Evolutionary conservation across 1,139 yeast species (phyloP).

Genomic region (Blastobotrys indianensis): DNA sequence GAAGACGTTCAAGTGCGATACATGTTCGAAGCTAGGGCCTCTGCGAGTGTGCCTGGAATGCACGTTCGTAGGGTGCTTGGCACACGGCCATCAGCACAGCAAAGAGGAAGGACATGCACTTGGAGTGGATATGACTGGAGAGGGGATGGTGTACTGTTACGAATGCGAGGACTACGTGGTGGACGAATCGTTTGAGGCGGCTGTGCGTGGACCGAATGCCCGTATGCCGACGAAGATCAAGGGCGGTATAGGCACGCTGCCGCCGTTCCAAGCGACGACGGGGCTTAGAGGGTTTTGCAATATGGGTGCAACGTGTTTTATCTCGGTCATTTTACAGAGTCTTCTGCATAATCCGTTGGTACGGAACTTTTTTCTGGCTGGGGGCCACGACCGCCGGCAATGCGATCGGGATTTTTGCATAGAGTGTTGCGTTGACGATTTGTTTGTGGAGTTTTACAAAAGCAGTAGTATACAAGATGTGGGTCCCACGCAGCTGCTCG

Average conservation of each 20-base stretch:
- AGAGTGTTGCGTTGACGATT: constrained; percentile 76
- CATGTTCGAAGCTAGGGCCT: constrained; percentile 5
- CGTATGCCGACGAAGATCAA: constrained; percentile 10
- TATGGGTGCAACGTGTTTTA: constrained; percentile 94
- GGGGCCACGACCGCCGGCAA: constrained; percentile 44
- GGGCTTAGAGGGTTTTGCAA: constrained; percentile 87
- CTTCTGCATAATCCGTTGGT: constrained; percentile 83
- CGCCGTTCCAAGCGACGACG: constrained; percentile 55
- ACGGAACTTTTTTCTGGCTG: constrained; percentile 67
- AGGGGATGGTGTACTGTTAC: constrained; percentile 51
- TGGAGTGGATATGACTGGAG: constrained; percentile 40
- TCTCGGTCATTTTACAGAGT: constrained; percentile 84
- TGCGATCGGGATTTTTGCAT: constrained; percentile 48
- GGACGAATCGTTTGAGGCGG: constrained; percentile 50
- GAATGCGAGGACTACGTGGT: constrained; percentile 68
- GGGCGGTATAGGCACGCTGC: constrained; percentile 31
- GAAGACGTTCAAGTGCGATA: constrained; percentile 7
- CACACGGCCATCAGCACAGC: constrained; percentile 46
- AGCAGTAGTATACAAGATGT: constrained; percentile 53
- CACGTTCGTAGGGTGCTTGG: constrained; percentile 71
- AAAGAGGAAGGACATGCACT: constrained; percentile 61
- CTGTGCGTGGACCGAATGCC: constrained; percentile 36
- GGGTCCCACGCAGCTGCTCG: constrained; percentile 67
- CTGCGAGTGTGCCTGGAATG: constrained; percentile 67
- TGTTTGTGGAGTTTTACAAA: constrained; percentile 61